Evolutionary conservation across 257 asterid species (phyloP), one percentile per base, ranked within the genome.

Genomic region (Thymus mandschuricus): DNA sequence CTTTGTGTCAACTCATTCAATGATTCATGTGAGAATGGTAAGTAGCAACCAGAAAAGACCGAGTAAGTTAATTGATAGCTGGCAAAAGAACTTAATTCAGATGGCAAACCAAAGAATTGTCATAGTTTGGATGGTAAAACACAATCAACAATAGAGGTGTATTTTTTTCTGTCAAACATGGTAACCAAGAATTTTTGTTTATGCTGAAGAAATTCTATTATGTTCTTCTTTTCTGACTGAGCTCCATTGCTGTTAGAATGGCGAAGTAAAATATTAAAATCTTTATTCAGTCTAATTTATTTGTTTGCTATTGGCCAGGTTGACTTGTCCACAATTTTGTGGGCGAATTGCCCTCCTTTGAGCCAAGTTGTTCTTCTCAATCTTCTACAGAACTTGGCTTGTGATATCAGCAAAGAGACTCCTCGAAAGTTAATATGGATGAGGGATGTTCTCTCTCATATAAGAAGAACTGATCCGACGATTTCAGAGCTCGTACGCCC

Each of bases 311-410:
- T 12, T 1, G 59, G n/a, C 55, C 87, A 95, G 99, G 94, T 89
- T 51, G 99, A 95, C 79, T 82, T 95, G 69, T 85, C 79, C 4
- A 80, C 86, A 15, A 79, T 95, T 13, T 67, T 89, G 84, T 73
- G 88, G 1, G 71, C 62, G 91, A 88, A 75, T 76, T 98, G 98
- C 7, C 81, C 87, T 1, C 96, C 98, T 8, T 69, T 95, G 82
- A 88, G 99, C 77, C 98, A 92, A 87, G 99, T 98, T 29, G 98
- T 95, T 46, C 91, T 95, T 65, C 90, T 95, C 43, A 92, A 96
- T 52, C 96, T 95, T 59, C 79, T 92, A 31, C 99, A 95, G 82
- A 97, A 95, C 75, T 71, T 93, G 77, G 85, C 97, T 4, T 95
- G 98, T 74, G 97, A 90, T 76, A 81, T 89, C 34, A 72, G 77